Evolutionary conservation across 2,329 filamentous ascomycete genomes (phyloP).

Genomic region (Mycosphaerella sp.): DNA sequence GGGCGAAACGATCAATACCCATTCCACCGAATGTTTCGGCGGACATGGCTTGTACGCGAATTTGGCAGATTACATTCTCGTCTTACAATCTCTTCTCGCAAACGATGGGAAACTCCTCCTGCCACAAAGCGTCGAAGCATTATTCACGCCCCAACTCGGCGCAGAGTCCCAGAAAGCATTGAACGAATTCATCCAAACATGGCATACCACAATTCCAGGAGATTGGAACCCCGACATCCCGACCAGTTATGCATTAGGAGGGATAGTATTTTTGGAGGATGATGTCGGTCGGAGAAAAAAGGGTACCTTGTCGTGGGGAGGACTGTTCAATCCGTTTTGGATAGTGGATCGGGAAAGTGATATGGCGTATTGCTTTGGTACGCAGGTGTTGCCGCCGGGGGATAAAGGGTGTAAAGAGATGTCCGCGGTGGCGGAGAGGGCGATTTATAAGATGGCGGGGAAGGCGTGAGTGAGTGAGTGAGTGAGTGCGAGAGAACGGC

Average conservation of each 20-base stretch:
- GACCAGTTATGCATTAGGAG: slow-evolving; percentile 39
- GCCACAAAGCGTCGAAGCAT: slow-evolving; percentile 36
- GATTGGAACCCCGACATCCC: slow-evolving; percentile 29
- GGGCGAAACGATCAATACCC: slow-evolving; percentile 21
- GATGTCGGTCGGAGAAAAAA: slow-evolving; percentile 35
- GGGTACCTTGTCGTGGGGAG: slow-evolving; percentile 42
- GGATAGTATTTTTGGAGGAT: slow-evolving; percentile 39
- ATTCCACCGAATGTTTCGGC: slow-evolving; percentile 31
- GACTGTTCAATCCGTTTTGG: slow-evolving; percentile 45
- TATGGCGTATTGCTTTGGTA: slow-evolving; percentile 39
- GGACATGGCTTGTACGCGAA: slow-evolving; percentile 31
- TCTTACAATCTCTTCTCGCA: slow-evolving; percentile 43
- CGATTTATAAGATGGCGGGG: slow-evolving; percentile 39
- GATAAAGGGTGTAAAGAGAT: slow-evolving; percentile 35
- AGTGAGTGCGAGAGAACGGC: too few species aligned
- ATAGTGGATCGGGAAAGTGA: slow-evolving; percentile 37
- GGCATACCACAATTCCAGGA: slow-evolving; percentile 32
- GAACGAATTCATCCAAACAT: slow-evolving; percentile 26
- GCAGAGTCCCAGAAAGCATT: slow-evolving; percentile 23
- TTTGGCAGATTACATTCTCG: slow-evolving; percentile 40
- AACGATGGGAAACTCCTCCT: slow-evolving; percentile 47
- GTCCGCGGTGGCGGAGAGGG: slow-evolving; percentile 36
- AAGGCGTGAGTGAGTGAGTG: background rate
- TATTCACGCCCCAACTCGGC: slow-evolving; percentile 46
- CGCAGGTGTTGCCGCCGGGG: slow-evolving; percentile 40